Percentiles rank a stretch among this genome's conserved stretches.
phyloP scores from a whole-genome alignment of 2,329 filamentous ascomycete genomes.

The Albophoma yamanashiensis region DNA sequence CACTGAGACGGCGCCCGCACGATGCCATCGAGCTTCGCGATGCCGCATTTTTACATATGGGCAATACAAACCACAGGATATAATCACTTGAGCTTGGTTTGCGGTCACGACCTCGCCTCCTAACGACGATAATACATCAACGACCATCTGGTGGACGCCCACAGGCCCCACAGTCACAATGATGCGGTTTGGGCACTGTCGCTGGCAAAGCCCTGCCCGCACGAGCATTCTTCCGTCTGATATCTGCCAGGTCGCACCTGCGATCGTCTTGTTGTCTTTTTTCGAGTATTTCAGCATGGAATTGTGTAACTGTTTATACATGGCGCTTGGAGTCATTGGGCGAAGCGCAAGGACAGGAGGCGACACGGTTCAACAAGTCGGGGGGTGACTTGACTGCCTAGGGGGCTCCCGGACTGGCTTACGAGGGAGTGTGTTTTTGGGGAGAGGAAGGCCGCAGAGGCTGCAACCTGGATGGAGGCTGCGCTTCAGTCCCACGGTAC shows the following conservation, averaged over 20 bases:
- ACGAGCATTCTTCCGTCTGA: slow-evolving; percentile 15
- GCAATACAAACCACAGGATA: slow-evolving; percentile 12
- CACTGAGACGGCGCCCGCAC: slow-evolving; percentile 4
- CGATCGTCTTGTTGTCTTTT: slow-evolving; percentile 20
- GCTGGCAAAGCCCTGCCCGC: background rate
- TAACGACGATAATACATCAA: slow-evolving; percentile 24
- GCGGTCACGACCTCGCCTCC: slow-evolving; percentile 12
- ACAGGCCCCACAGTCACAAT: background rate
- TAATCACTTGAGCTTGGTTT: slow-evolving; percentile 18
- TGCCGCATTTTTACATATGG: slow-evolving; percentile 5
- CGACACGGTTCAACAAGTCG: slow-evolving; percentile 22
- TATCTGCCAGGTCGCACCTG: slow-evolving; percentile 12
- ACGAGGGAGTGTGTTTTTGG: background rate
- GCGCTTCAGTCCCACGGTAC: background rate
- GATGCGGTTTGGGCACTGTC: background rate
- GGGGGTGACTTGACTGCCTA: slow-evolving; percentile 25
- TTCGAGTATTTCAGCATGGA: slow-evolving; percentile 23
- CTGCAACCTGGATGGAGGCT: background rate
- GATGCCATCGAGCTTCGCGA: slow-evolving; percentile 1
- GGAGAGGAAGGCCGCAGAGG: background rate
- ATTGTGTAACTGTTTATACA: slow-evolving; percentile 24
- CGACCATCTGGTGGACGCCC: slow-evolving; percentile 8
- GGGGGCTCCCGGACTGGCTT: slow-evolving; percentile 1
- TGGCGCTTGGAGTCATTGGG: slow-evolving; percentile 30
- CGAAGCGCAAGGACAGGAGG: slow-evolving; percentile 21